A percentile compares a stretch with the other conserved stretches of the same genome.
phyloP scores from a whole-genome alignment of 2,329 filamentous ascomycete genomes.

The Tolypocladium inflatum region DNA sequence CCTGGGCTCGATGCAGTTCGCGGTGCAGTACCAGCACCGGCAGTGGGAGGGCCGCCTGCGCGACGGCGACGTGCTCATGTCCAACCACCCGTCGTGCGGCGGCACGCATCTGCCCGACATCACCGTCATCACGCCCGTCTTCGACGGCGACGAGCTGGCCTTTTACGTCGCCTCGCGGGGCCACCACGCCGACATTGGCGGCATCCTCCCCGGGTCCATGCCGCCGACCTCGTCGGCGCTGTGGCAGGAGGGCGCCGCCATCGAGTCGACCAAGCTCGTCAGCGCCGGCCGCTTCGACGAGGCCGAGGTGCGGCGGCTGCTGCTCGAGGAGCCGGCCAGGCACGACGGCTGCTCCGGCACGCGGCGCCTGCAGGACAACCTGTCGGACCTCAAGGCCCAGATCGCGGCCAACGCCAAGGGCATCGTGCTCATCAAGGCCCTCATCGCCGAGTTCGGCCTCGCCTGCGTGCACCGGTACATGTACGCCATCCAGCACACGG shows the following conservation, averaged over 20 bases:
- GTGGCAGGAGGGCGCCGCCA: slow-evolving; percentile 55
- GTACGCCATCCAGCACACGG: slow-evolving; percentile 30
- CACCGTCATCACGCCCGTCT: slow-evolving; percentile 26
- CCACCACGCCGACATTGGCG: slow-evolving; percentile 47
- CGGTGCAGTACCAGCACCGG: slow-evolving; percentile 57
- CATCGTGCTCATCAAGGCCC: slow-evolving; percentile 59
- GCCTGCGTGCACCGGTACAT: slow-evolving; percentile 57
- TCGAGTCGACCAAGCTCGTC: slow-evolving; percentile 62
- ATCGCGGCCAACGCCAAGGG: slow-evolving; percentile 82
- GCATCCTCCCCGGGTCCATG: slow-evolving; percentile 76
- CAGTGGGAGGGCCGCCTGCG: slow-evolving; percentile 48
- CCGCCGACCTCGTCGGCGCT: slow-evolving; percentile 62
- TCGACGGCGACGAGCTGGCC: slow-evolving; percentile 29
- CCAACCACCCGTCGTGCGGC: slow-evolving; percentile 24
- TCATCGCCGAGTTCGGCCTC: slow-evolving; percentile 67
- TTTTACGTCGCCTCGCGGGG: slow-evolving; percentile 53
- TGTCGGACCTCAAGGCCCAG: slow-evolving; percentile 80
- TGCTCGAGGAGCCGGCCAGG: slow-evolving; percentile 64
- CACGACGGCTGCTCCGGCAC: slow-evolving; percentile 72
- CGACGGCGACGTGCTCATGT: slow-evolving; percentile 25
- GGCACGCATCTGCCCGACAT: slow-evolving; percentile 29
- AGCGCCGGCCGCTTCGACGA: slow-evolving; percentile 72
- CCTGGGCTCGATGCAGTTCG: slow-evolving; percentile 71
- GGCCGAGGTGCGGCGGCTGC: slow-evolving; percentile 58
- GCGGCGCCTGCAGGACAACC: slow-evolving; percentile 69